Percentiles rank a stretch among this genome's conserved stretches.
Conservation (phyloP, 371 early-diverging fungal genomes). For the Nematocida minor region DNA sequence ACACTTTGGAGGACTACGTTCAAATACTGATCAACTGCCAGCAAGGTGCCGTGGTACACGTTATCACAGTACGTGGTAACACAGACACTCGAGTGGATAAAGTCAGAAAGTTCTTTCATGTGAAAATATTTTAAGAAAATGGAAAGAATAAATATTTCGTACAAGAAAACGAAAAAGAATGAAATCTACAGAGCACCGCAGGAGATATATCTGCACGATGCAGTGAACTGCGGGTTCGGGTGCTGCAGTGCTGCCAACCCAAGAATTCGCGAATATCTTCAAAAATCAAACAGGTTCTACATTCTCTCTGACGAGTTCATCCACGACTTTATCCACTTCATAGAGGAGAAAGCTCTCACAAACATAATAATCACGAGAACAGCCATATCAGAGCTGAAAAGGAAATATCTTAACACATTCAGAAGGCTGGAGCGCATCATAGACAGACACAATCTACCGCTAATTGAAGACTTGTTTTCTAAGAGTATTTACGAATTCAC, state of each 20-base stretch:
- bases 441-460: constrained; percentile 10
- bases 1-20: constrained; percentile 21
- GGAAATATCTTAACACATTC: background rate
- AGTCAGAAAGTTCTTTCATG: constrained; percentile 25
- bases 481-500: background rate
- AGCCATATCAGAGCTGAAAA: background rate
- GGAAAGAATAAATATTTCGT: constrained; percentile 7
- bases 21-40: constrained; percentile 37
- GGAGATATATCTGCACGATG: constrained; percentile 25
- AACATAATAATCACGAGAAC: background rate
- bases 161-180: background rate
- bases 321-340: background rate
- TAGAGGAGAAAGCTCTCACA: constrained; percentile 4
- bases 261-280: background rate
- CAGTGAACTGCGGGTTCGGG: background rate
- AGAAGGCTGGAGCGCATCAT: background rate
- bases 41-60: constrained; percentile 6
- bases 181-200: background rate
- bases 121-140: background rate
- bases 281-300: background rate
- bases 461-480: constrained; percentile 16
- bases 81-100: constrained; percentile 7
- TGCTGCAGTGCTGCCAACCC: constrained; percentile 6
- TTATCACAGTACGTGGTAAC: constrained; percentile 3
- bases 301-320: constrained; percentile 11